Evolutionary conservation across 1,284 basidiomycete species (phyloP).

Genomic region (Ceratobasidium theobromae): DNA sequence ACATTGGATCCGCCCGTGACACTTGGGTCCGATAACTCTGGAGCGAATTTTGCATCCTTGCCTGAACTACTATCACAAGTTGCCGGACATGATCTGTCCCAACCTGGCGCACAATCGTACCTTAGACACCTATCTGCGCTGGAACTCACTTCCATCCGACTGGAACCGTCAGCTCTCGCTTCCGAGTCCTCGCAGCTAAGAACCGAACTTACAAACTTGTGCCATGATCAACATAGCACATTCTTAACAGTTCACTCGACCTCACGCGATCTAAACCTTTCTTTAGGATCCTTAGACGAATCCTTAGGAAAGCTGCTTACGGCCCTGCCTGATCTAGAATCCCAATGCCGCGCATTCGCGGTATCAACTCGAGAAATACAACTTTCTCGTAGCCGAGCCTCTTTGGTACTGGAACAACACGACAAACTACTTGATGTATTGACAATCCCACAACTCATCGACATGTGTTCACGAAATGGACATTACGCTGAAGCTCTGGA

Average conservation of each 20-base stretch:
- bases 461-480: constrained; percentile 88
- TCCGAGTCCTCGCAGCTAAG: constrained; percentile 82
- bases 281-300: constrained; percentile 62
- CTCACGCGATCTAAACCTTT: constrained; percentile 65
- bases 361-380: constrained; percentile 58
- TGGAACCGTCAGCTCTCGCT: constrained; percentile 71
- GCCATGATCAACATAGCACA: constrained; percentile 83
- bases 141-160: constrained; percentile 62
- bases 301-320: constrained; percentile 69
- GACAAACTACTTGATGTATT: constrained; percentile 89
- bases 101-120: constrained; percentile 45
- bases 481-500: constrained; percentile 90
- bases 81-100: constrained; percentile 16
- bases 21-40: not conserved
- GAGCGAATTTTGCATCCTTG: not conserved
- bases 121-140: constrained; percentile 65
- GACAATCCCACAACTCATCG: constrained; percentile 85
- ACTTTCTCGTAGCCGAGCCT: constrained; percentile 68
- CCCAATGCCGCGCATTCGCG: constrained; percentile 65
- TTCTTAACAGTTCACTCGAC: constrained; percentile 80
- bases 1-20: not conserved
- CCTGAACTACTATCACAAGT: constrained; percentile 20
- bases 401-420: constrained; percentile 83
- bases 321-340: constrained; percentile 69
- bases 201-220: constrained; percentile 82